Conservation (phyloP, 495 filamentous ascomycete species). For the Penicillium cosmopolitanum region DNA sequence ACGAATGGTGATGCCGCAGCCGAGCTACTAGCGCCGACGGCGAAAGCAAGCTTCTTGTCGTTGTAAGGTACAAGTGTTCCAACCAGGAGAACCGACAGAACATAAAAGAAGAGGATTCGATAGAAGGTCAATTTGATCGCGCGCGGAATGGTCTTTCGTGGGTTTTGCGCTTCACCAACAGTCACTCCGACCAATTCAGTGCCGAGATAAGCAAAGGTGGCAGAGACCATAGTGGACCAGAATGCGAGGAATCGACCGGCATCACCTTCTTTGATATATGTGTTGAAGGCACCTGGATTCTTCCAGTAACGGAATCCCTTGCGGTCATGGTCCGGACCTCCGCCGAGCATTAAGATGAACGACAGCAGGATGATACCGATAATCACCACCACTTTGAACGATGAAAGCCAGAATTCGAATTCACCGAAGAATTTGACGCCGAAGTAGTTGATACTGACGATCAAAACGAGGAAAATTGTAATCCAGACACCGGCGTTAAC, state of each 20-base stretch:
- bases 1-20: constrained; percentile 66
- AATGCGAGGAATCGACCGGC: constrained; percentile 69
- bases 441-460: constrained; percentile 59
- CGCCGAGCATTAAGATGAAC: constrained; percentile 73
- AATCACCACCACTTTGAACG: constrained; percentile 75
- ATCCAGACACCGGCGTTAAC: constrained; percentile 59
- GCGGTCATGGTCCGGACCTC: constrained; percentile 69
- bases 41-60: constrained; percentile 55
- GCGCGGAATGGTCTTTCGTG: constrained; percentile 72
- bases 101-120: constrained; percentile 84
- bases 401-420: constrained; percentile 80
- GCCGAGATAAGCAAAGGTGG: constrained; percentile 82
- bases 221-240: constrained; percentile 77
- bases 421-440: constrained; percentile 75
- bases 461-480: constrained; percentile 54
- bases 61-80: constrained; percentile 62
- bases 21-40: constrained; percentile 45
- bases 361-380: constrained; percentile 66
- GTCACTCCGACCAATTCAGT: constrained; percentile 81
- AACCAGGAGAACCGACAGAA: constrained; percentile 55
- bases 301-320: constrained; percentile 82
- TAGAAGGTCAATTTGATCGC: constrained; percentile 83
- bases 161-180: constrained; percentile 74
- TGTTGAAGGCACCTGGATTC: constrained; percentile 64
- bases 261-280: constrained; percentile 43